phyloP scores from a whole-genome alignment of 331 rosid species.

The Phaseolus coccineus region DNA sequence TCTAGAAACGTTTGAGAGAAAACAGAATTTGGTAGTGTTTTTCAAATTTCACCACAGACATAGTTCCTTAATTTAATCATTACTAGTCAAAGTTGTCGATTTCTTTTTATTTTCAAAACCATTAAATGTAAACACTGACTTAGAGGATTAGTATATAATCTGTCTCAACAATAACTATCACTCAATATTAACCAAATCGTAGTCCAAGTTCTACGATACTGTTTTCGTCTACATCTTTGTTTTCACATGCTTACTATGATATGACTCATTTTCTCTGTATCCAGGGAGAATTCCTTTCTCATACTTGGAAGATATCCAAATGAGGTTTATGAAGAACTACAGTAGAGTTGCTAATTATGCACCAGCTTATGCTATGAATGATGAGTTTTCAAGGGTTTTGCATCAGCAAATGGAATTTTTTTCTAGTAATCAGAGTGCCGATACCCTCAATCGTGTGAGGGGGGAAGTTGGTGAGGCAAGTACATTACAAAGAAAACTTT shows the following conservation, averaged over 20 bases:
- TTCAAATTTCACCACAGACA: neutral
- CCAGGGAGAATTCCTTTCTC: constrained; percentile 96
- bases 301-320: constrained; percentile 94
- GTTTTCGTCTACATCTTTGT: neutral
- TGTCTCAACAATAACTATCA: constrained; percentile 30
- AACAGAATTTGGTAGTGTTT: neutral
- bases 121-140: constrained; percentile 1
- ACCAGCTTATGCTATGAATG: constrained; percentile 99
- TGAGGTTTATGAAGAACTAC: constrained; percentile 99
- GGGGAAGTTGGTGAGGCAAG: constrained; percentile 98
- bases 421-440: constrained; percentile 82
- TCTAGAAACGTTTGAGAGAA: constrained; percentile 8
- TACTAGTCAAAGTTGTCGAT: neutral
- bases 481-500: constrained; percentile 35
- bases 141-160: constrained; percentile 28
- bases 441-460: constrained; percentile 90
- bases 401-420: constrained; percentile 99
- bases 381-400: constrained; percentile 95
- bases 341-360: constrained; percentile 85
- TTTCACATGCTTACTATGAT: constrained; percentile 15
- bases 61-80: constrained; percentile 27
- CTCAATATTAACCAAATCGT: constrained; percentile 1
- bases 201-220: constrained; percentile 7
- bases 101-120: neutral
- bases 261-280: constrained; percentile 39